phyloP scores from a whole-genome alignment of 73 alveolate species.

The Tetrahymena malaccensis region DNA sequence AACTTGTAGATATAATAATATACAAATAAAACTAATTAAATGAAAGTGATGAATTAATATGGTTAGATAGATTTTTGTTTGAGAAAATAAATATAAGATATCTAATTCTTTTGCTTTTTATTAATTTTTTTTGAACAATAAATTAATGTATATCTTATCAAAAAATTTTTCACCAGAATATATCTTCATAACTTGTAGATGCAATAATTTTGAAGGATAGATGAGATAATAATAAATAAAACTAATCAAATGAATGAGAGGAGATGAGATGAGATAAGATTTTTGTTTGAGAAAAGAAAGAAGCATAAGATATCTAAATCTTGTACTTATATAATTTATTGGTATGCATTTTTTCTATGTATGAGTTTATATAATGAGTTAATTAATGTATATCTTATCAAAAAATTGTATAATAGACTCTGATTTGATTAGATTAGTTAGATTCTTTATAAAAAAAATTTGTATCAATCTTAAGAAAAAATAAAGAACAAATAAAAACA shows the following conservation, averaged over 20 bases:
- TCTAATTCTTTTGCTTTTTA: no score
- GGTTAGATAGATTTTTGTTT: no score
- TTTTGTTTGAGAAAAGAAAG: neutral
- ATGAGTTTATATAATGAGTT: neutral
- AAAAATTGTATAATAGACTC: neutral
- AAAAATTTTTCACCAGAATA: no score
- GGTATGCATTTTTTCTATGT: neutral
- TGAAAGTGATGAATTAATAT: no score
- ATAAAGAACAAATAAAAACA: neutral
- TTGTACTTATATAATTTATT: neutral
- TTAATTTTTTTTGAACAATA: no score
- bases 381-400: neutral
- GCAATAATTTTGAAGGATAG: neutral
- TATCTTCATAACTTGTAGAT: neutral
- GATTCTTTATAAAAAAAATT: neutral
- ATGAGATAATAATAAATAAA: neutral
- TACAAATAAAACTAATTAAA: no score
- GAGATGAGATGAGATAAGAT: neutral
- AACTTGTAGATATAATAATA: no score
- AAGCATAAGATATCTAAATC: neutral
- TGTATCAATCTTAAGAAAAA: neutral
- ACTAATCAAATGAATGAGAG: neutral
- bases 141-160: neutral
- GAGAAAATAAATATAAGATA: no score
- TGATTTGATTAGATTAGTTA: neutral